A percentile compares a stretch with the other conserved stretches of the same genome.
These are phyloP conservation scores for Hypoxylon trugodes DNA, from an alignment of 495 filamentous ascomycete species.

Conservation along the genomic window DNA sequence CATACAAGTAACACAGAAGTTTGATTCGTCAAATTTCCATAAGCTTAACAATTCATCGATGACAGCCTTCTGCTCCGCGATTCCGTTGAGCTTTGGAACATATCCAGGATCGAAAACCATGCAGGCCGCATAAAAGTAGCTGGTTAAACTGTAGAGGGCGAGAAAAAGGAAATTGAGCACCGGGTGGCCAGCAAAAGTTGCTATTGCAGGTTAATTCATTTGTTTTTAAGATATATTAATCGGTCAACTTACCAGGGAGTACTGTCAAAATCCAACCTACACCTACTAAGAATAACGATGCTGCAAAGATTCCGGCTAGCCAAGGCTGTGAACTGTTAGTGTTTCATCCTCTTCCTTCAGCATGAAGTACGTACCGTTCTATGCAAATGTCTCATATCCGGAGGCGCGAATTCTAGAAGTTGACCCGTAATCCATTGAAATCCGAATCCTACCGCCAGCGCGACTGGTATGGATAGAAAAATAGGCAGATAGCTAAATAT, in stretches of 20 bases:
- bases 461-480: constrained; percentile 76
- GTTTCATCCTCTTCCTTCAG: background rate
- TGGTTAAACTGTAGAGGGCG: constrained; percentile 67
- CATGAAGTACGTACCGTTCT: constrained; percentile 71
- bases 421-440: constrained; percentile 84
- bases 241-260: constrained; percentile 60
- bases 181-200: constrained; percentile 68
- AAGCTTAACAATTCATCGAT: constrained; percentile 83
- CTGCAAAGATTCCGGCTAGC: constrained; percentile 92
- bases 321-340: constrained; percentile 69
- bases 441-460: constrained; percentile 68
- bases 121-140: constrained; percentile 85
- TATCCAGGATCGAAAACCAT: constrained; percentile 93
- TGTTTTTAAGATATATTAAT: background rate
- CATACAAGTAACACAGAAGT: constrained; percentile 96
- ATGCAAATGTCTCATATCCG: constrained; percentile 86
- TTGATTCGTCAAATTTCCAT: constrained; percentile 91
- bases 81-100: constrained; percentile 89
- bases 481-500: constrained; percentile 78
- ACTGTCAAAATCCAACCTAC: constrained; percentile 76
- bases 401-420: constrained; percentile 78
- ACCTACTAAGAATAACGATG: constrained; percentile 83
- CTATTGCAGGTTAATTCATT: constrained; percentile 50
- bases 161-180: constrained; percentile 79
- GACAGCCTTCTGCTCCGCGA: constrained; percentile 84